These are phyloP conservation scores for Lasiosphaeris hirsuta DNA, from an alignment of 495 filamentous ascomycete species.

Conservation along the genomic window DNA sequence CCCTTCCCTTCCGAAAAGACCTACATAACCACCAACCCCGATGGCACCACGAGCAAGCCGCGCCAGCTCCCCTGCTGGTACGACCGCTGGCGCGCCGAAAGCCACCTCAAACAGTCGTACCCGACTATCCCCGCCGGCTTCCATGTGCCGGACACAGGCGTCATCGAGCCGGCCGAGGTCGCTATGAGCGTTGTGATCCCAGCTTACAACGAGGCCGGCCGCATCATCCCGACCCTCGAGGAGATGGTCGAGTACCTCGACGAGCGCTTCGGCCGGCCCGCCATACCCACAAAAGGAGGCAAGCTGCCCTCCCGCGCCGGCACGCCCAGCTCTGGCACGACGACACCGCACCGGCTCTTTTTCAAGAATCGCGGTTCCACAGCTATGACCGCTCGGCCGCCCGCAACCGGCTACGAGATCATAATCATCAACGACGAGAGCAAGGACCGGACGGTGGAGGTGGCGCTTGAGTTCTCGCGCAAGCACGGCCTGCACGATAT, in stretches of 20 bases:
- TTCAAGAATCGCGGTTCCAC: slow-evolving; percentile 18
- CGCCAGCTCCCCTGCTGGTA: slow-evolving; percentile 80
- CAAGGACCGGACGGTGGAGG: slow-evolving; percentile 74
- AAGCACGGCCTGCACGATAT: slow-evolving; percentile 57
- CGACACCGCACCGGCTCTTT: slow-evolving; percentile 29
- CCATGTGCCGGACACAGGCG: slow-evolving; percentile 34
- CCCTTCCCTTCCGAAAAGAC: slow-evolving; percentile 76
- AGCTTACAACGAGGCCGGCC: slow-evolving; percentile 88
- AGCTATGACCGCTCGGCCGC: background rate
- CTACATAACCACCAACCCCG: slow-evolving; percentile 70
- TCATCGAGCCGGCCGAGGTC: slow-evolving; percentile 44
- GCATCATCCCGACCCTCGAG: slow-evolving; percentile 77
- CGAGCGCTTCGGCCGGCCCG: slow-evolving; percentile 60
- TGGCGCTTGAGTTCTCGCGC: slow-evolving; percentile 73
- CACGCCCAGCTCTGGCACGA: slow-evolving; percentile 3
- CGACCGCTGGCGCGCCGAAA: slow-evolving; percentile 60
- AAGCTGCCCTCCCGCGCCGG: background rate
- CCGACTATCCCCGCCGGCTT: slow-evolving; percentile 31
- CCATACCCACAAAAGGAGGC: slow-evolving; percentile 14
- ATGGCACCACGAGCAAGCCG: slow-evolving; percentile 56
- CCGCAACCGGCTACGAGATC: slow-evolving; percentile 75
- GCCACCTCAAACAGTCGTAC: slow-evolving; percentile 39
- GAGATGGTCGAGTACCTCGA: slow-evolving; percentile 88
- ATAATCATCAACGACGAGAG: slow-evolving; percentile 94
- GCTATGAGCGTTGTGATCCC: slow-evolving; percentile 85